Evolutionary conservation across 495 filamentous ascomycete species (phyloP).

Genomic region (Penicillium arizonense): DNA sequence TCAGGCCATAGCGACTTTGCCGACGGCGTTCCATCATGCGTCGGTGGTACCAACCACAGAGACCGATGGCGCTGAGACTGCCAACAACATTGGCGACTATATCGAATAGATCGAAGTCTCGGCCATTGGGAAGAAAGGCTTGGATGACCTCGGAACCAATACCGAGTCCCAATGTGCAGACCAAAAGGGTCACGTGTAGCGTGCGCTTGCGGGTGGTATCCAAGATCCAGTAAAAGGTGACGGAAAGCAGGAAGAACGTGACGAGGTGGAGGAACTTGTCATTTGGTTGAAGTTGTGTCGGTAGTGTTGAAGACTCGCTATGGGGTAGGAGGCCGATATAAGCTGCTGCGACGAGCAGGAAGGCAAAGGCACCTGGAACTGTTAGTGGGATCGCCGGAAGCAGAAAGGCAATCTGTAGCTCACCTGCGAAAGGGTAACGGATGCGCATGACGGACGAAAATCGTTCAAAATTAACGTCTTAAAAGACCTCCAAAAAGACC

Average conservation of each 20-base stretch:
- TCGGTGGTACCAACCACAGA: conserved; percentile 89
- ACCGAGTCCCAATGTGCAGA: conserved; percentile 71
- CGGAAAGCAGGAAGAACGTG: conserved; percentile 85
- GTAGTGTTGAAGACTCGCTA: conserved; percentile 58
- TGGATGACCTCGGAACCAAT: conserved; percentile 87
- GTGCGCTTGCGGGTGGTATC: conserved; percentile 84
- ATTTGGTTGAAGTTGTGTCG: conserved; percentile 66
- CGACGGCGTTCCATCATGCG: conserved; percentile 92
- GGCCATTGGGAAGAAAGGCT: conserved; percentile 73
- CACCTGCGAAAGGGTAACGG: conserved; percentile 72
- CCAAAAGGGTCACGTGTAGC: conserved; percentile 78
- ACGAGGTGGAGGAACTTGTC: conserved; percentile 89
- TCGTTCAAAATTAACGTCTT: background rate
- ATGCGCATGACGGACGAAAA: conserved; percentile 57
- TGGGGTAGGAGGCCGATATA: conserved; percentile 73
- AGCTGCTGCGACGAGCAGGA: conserved; percentile 70
- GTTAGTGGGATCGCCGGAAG: conserved; percentile 16
- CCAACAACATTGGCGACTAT: conserved; percentile 87
- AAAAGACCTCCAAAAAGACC: background rate
- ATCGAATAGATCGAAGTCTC: conserved; percentile 81
- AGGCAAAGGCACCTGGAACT: conserved; percentile 63
- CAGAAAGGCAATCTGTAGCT: conserved; percentile 13
- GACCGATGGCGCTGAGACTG: conserved; percentile 62
- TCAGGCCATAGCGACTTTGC: conserved; percentile 66
- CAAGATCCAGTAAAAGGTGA: conserved; percentile 94